Evolutionary conservation across 208 protist genomes (phyloP).

Genomic region (Blastocrithidia nonstop): DNA sequence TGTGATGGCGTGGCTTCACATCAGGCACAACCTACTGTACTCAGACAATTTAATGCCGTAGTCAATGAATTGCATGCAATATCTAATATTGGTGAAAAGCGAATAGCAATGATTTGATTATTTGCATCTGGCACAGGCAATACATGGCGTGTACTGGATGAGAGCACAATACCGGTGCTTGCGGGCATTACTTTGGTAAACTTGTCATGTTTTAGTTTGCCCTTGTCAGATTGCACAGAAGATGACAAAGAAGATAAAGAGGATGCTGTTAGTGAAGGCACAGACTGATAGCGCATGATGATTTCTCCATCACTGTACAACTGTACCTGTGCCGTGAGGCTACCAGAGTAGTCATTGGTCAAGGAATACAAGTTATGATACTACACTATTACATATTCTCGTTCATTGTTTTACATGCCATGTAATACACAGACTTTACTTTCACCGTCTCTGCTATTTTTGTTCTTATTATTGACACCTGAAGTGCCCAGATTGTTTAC

Average conservation of each 20-base stretch:
- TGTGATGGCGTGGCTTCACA: no score
- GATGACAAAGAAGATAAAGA: background rate
- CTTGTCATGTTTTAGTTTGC: no score
- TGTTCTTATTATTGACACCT: background rate
- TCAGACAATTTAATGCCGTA: no score
- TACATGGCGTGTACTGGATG: constrained; percentile 6
- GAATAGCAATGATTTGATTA: constrained; percentile 10
- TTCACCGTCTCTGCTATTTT: background rate
- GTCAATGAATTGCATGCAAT: no score
- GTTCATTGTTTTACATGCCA: no score
- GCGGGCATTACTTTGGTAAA: background rate
- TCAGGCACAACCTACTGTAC: no score
- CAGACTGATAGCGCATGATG: constrained; percentile 26
- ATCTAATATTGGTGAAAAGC: constrained; percentile 8
- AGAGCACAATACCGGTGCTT: constrained; percentile 8
- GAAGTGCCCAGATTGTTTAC: constrained; percentile 7
- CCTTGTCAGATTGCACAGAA: background rate
- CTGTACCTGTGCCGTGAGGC: constrained; percentile 33
- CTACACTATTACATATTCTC: no score
- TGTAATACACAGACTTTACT: background rate
- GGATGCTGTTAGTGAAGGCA: no score
- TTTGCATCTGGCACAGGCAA: constrained; percentile 6
- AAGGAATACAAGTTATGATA: no score
- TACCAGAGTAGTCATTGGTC: no score
- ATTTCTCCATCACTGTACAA: constrained; percentile 21